A percentile compares a stretch with the other conserved stretches of the same genome.
phyloP scores from a whole-genome alignment of 371 early-diverging fungal species.

The Mucor circinelloides region DNA sequence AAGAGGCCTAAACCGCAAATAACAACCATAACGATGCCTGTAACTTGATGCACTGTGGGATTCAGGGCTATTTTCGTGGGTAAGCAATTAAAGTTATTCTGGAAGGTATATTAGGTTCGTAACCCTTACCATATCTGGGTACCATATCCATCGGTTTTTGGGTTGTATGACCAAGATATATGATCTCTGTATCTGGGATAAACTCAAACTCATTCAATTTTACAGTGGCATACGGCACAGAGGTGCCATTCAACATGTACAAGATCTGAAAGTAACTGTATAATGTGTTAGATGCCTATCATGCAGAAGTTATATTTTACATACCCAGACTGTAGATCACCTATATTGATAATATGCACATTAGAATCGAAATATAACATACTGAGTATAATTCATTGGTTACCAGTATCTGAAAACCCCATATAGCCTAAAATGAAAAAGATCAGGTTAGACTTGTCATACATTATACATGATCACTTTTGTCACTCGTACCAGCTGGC shows the following conservation, averaged over 20 bases:
- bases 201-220: conserved; percentile 27
- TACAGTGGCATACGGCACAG: conserved; percentile 22
- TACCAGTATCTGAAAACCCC: conserved; percentile 27
- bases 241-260: conserved; percentile 12
- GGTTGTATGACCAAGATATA: conserved; percentile 34
- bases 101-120: neutral
- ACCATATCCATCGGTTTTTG: conserved; percentile 1
- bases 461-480: neutral
- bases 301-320: neutral
- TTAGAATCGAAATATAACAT: neutral
- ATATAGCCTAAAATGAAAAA: conserved; percentile 20
- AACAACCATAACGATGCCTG: conserved; percentile 23
- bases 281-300: neutral
- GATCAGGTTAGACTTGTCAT: neutral
- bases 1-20: conserved; percentile 26
- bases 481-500: conserved; percentile 36
- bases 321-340: conserved; percentile 25
- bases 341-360: conserved; percentile 4
- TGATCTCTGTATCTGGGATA: conserved; percentile 12
- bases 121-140: conserved; percentile 12
- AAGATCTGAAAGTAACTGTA: conserved; percentile 22
- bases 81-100: neutral
- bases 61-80: conserved; percentile 28
- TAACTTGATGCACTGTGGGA: conserved; percentile 11
- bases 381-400: neutral